phyloP scores from a whole-genome alignment of 768 basidiomycete species.

The Tubosaeta sp. region DNA sequence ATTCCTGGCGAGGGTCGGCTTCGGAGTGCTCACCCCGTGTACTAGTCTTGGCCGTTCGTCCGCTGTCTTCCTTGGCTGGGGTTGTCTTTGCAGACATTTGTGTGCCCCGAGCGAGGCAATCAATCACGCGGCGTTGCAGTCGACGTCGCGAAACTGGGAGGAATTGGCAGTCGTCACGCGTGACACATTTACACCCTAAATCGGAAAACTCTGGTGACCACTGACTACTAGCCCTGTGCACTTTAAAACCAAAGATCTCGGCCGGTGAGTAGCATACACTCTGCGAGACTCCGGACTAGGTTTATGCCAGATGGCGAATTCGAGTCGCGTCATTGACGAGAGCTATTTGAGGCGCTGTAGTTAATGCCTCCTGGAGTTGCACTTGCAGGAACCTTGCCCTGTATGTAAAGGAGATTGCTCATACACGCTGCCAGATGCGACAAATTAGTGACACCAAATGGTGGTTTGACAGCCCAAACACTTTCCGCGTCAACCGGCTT shows the following conservation, averaged over 20 bases:
- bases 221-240: too few species aligned
- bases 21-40: slow-evolving; percentile 30
- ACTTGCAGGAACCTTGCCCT: too few species aligned
- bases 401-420: slow-evolving; percentile 52
- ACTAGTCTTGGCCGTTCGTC: slow-evolving; percentile 15
- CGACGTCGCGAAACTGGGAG: neutral
- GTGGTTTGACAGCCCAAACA: slow-evolving; percentile 54
- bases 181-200: neutral
- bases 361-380: slow-evolving; percentile 2
- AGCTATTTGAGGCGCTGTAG: slow-evolving; percentile 32
- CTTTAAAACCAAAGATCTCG: slow-evolving; percentile 44
- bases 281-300: slow-evolving; percentile 14
- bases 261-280: slow-evolving; percentile 34
- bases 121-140: slow-evolving; percentile 8
- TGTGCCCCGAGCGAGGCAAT: slow-evolving; percentile 12
- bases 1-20: neutral
- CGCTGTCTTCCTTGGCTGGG: slow-evolving; percentile 10
- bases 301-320: slow-evolving; percentile 29
- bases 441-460: too few species aligned
- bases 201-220: too few species aligned
- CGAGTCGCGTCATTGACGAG: slow-evolving; percentile 15
- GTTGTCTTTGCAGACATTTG: slow-evolving; percentile 18
- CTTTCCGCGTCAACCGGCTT: slow-evolving; percentile 66
- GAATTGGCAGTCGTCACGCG: too few species aligned
- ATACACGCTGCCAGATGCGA: too few species aligned